These are phyloP conservation scores for Cladosporium velox DNA, from an alignment of 2,329 filamentous ascomycete genomes.

Conservation along the genomic window DNA sequence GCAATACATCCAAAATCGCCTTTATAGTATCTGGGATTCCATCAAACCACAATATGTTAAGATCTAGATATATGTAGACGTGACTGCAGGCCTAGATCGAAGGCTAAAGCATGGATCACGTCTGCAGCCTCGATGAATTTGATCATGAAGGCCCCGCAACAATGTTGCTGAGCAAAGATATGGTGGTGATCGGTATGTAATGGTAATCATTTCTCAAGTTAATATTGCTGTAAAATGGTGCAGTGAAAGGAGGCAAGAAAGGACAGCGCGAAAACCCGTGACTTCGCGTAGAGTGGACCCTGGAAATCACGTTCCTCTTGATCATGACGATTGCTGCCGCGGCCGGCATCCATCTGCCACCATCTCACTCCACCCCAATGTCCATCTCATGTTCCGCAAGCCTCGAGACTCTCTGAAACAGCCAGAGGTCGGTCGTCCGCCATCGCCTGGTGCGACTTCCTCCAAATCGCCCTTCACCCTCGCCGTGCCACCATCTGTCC, in stretches of 20 bases:
- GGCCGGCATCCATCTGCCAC: background rate
- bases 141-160: background rate
- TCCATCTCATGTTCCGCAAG: constrained; percentile 54
- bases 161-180: too few species aligned
- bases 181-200: too few species aligned
- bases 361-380: background rate
- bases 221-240: too few species aligned
- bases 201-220: background rate
- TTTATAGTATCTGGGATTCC: too few species aligned
- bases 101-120: background rate
- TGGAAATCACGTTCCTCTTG: background rate
- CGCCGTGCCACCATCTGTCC: constrained; percentile 34
- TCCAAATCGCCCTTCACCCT: constrained; percentile 35
- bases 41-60: too few species aligned
- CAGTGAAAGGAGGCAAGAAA: too few species aligned
- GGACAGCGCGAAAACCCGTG: background rate
- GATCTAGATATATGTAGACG: too few species aligned
- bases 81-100: background rate
- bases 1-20: background rate
- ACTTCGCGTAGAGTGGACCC: constrained; percentile 13
- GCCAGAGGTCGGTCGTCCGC: constrained; percentile 50
- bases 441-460: constrained; percentile 49
- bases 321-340: constrained; percentile 14
- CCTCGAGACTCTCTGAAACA: constrained; percentile 48
- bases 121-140: background rate